Evolutionary conservation across 768 basidiomycete species (phyloP), one percentile per base, ranked within the genome.

Genomic region (Boletus huronensis): DNA sequence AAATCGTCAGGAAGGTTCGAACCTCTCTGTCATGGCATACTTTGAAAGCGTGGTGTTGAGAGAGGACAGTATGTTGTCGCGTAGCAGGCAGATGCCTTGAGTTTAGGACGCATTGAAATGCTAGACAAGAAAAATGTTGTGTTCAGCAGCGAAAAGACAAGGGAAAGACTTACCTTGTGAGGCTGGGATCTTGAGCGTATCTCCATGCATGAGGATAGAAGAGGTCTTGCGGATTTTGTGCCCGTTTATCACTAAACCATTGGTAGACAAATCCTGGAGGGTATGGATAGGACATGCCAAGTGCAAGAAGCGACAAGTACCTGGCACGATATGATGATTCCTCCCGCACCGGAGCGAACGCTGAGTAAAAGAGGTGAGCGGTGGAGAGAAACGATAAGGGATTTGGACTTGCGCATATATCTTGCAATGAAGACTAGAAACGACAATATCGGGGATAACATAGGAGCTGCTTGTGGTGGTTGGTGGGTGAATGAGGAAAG

Each of bases 301-400:
- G 26, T 21, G 25, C 39, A 48, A 29, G 21, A 50, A 34, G 21
- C 4, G 26, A 52, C 10, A 21, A 14, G 23, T 64, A 89, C 89
- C 73, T 90, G 85, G 62, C 90, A 91, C 5, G 90, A 90, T 48
- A 92, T 77, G 59, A 90, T 84, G 32, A 88, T 74, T 3, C 86
- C 87, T 35, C 88, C 90, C 5, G 78, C 79, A 25, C 84, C 82
- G 14, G 88, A 85, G 40, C 76, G 79, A 46, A 92, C 83, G 9
- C 88, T 92, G 52, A 21, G 49, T 35, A 32, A 23, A 52, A 38
- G 31, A 10, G 3, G 41, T 51, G 42, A 58, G 42, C 11, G 8
- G 8, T 25, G 41, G 14, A 3, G 7, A 32, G 0, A 29, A 26
- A 21, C 1, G 28, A 29, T 44, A 57, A 8, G 8, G 34, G 0